These are phyloP conservation scores for Chrysoporthe deuterocubensis DNA, from an alignment of 2,329 filamentous ascomycete species.

Conservation along the genomic window DNA sequence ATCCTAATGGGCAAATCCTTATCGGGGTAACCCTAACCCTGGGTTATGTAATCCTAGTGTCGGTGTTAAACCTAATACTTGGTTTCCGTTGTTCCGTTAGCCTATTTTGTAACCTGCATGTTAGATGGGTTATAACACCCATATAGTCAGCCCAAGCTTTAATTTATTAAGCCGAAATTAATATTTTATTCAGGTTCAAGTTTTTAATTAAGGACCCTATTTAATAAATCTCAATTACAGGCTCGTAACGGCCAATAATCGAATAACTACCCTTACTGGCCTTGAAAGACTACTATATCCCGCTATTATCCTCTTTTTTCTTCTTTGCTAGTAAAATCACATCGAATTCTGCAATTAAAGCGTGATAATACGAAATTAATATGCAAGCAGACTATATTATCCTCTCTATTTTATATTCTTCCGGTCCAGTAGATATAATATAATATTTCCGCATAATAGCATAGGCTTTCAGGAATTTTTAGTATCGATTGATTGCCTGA, in stretches of 20 bases:
- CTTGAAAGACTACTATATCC: no score
- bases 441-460: neutral
- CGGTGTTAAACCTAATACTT: no score
- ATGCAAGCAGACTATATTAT: neutral
- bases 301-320: neutral
- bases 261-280: no score
- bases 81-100: no score
- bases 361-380: neutral
- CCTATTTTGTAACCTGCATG: no score
- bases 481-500: neutral
- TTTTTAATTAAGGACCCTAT: no score
- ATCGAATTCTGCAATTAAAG: neutral
- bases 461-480: neutral
- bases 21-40: no score
- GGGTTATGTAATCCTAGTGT: no score
- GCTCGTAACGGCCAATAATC: no score
- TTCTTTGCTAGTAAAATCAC: neutral
- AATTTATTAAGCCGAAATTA: conserved; percentile 4
- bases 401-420: neutral
- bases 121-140: no score
- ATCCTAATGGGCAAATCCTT: no score
- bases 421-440: neutral
- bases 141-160: neutral
- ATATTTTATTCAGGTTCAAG: no score
- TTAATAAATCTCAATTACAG: neutral